A percentile compares a stretch with the other conserved stretches of the same genome.
phyloP scores from a whole-genome alignment of 169 alveolate species.

The Plasmodium yoelii region DNA sequence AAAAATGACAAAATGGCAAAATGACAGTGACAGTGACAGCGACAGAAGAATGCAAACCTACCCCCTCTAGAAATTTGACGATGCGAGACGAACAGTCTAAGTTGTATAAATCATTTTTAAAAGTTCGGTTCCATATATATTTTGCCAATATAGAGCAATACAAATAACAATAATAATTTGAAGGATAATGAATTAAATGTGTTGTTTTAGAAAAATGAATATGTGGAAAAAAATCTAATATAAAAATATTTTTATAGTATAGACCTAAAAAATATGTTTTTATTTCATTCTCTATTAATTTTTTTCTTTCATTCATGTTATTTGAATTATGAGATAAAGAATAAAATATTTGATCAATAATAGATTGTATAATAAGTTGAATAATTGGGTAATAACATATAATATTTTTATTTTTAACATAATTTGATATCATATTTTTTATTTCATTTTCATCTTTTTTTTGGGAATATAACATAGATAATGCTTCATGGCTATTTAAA shows the following conservation, averaged over 20 bases:
- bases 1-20: not conserved
- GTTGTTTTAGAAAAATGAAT: conserved; percentile 82
- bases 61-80: conserved; percentile 59
- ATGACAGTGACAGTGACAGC: too few relatives aligned
- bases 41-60: not conserved
- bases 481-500: conserved; percentile 56
- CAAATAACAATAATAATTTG: conserved; percentile 83
- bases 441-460: not conserved
- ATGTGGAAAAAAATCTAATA: conserved; percentile 75
- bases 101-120: conserved; percentile 20
- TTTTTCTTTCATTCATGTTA: conserved; percentile 26
- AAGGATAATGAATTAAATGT: conserved; percentile 85
- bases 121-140: conserved; percentile 65
- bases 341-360: conserved; percentile 74
- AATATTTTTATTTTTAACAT: conserved; percentile 54
- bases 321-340: conserved; percentile 33
- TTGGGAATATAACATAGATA: conserved; percentile 19
- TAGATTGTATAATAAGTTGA: conserved; percentile 65
- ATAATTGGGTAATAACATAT: conserved; percentile 56
- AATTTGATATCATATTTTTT: conserved; percentile 1
- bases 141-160: conserved; percentile 75
- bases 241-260: conserved; percentile 47
- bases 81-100: conserved; percentile 6
- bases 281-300: conserved; percentile 59
- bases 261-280: conserved; percentile 47